Evolutionary conservation across 2,329 filamentous ascomycete genomes (phyloP).

Genomic region (Leptographium galeiforme): DNA sequence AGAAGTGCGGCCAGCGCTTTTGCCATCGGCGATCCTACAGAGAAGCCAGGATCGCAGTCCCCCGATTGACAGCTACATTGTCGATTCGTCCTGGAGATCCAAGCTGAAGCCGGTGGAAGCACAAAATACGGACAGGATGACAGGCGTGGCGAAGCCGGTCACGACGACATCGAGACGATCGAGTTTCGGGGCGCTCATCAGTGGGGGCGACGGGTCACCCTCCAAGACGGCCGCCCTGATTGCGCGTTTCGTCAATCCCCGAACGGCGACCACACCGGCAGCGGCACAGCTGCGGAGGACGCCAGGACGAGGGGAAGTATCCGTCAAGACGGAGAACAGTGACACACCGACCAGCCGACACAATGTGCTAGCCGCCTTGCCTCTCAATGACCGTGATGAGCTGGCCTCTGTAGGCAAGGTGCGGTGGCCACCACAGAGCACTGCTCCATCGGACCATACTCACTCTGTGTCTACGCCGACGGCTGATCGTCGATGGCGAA

Average conservation of each 20-base stretch:
- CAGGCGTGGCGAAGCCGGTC: neutral
- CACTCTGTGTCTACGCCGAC: neutral
- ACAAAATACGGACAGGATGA: neutral
- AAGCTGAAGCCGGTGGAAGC: neutral
- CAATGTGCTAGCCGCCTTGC: neutral
- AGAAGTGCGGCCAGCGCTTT: neutral
- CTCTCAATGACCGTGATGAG: neutral
- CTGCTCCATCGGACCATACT: no score
- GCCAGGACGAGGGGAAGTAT: neutral
- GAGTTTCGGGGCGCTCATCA: neutral
- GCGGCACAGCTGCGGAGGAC: neutral
- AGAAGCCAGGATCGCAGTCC: neutral
- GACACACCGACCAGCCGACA: neutral
- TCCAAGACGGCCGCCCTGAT: conserved; percentile 9
- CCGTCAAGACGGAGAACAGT: neutral
- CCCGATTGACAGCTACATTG: neutral
- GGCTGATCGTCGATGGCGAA: neutral
- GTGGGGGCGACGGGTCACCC: neutral
- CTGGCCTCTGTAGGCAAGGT: neutral
- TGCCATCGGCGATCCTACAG: neutral
- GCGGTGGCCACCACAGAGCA: neutral
- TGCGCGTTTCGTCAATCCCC: conserved; percentile 8
- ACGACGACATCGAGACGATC: neutral
- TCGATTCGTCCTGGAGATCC: neutral
- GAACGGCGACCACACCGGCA: neutral